Evolutionary conservation across 2,329 filamentous ascomycete genomes (phyloP).

Genomic region (Penicillium sp.): DNA sequence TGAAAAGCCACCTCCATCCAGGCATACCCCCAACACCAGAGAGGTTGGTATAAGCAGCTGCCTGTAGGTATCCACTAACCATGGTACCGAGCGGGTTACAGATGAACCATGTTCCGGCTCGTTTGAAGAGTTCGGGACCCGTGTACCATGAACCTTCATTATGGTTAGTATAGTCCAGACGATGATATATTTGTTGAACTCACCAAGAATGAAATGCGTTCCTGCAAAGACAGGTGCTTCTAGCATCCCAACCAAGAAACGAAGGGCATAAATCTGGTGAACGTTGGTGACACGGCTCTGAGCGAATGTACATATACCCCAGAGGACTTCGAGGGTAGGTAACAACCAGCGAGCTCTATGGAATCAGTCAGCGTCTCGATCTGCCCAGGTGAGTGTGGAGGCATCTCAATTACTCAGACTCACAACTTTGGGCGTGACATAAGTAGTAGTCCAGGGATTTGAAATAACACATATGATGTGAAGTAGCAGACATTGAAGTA

Average conservation of each 20-base stretch:
- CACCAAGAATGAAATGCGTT: constrained; percentile 32
- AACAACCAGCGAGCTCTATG: constrained; percentile 28
- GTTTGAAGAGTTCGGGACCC: constrained; percentile 50
- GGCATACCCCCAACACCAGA: constrained; percentile 49
- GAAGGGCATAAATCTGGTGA: constrained; percentile 32
- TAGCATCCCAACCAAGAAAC: constrained; percentile 33
- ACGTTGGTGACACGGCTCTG: constrained; percentile 32
- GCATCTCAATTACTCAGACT: neutral
- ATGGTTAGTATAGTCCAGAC: neutral
- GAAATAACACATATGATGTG: constrained; percentile 31
- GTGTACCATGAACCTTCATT: constrained; percentile 40
- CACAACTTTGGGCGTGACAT: constrained; percentile 30
- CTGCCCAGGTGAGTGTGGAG: neutral
- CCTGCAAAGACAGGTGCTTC: constrained; percentile 34
- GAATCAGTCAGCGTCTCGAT: neutral
- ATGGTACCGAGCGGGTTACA: constrained; percentile 54
- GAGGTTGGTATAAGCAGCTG: constrained; percentile 52
- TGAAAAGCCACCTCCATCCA: constrained; percentile 57
- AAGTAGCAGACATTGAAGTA: constrained; percentile 33
- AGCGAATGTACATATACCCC: constrained; percentile 35
- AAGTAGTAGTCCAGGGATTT: constrained; percentile 28
- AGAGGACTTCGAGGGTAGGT: constrained; percentile 30
- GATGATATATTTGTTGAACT: neutral
- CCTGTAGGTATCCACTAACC: constrained; percentile 58
- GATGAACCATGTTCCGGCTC: constrained; percentile 54